Evolutionary conservation across 768 basidiomycete genomes (phyloP).

Genomic region (Boletus coccyginus): DNA sequence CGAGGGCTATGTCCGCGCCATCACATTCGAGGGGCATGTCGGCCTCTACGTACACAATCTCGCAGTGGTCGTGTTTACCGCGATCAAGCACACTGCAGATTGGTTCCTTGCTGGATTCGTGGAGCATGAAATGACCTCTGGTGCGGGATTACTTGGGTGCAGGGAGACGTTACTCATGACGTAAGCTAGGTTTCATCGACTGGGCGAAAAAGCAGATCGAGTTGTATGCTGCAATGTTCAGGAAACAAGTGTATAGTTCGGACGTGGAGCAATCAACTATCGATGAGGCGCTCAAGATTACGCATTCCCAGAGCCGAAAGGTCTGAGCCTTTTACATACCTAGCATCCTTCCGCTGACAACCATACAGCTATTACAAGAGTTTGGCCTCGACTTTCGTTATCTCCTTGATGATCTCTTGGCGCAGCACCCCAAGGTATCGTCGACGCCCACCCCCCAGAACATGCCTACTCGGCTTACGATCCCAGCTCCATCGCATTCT

Average conservation of each 20-base stretch:
- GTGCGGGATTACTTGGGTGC: slow-evolving; percentile 44
- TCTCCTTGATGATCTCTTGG: slow-evolving; percentile 74
- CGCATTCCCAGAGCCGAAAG: slow-evolving; percentile 79
- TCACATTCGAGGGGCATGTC: slow-evolving; percentile 88
- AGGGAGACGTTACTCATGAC: background rate
- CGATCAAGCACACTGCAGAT: slow-evolving; percentile 95
- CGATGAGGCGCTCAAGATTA: slow-evolving; percentile 76
- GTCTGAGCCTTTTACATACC: slow-evolving; percentile 35
- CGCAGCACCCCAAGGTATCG: slow-evolving; percentile 45
- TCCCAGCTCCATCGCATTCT: slow-evolving; percentile 17
- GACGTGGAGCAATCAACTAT: slow-evolving; percentile 70
- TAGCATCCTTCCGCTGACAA: background rate
- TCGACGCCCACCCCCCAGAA: slow-evolving; percentile 17
- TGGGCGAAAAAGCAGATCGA: slow-evolving; percentile 91
- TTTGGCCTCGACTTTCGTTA: slow-evolving; percentile 93
- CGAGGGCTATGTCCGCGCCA: slow-evolving; percentile 74
- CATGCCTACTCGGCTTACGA: slow-evolving; percentile 29
- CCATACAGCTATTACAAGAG: slow-evolving; percentile 74
- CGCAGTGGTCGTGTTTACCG: slow-evolving; percentile 86
- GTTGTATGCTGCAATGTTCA: slow-evolving; percentile 78
- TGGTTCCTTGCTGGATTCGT: slow-evolving; percentile 97
- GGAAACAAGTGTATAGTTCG: slow-evolving; percentile 86
- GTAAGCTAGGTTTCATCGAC: slow-evolving; percentile 74
- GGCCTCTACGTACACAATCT: slow-evolving; percentile 84
- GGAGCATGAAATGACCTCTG: slow-evolving; percentile 91